Conservation (phyloP, 2,329 filamentous ascomycete genomes). For the Exserohilum turcica region DNA sequence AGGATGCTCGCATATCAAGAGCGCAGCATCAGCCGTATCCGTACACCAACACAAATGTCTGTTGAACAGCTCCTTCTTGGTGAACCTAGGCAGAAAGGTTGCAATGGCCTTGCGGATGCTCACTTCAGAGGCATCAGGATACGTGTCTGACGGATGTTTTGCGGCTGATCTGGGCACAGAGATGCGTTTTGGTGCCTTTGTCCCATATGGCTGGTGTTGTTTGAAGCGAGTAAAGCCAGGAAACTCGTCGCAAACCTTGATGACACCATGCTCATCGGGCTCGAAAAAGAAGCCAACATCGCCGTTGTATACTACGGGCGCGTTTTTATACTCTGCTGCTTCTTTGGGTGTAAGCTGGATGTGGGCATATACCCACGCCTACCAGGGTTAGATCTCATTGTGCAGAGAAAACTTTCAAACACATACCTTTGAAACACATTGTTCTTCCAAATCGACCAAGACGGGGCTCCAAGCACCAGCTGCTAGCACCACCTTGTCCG, state of each 20-base stretch:
- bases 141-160: slow-evolving; percentile 51
- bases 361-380: slow-evolving; percentile 61
- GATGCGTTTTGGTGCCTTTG: slow-evolving; percentile 56
- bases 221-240: slow-evolving; percentile 54
- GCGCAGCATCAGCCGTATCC: slow-evolving; percentile 66
- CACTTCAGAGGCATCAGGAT: slow-evolving; percentile 54
- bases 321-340: slow-evolving; percentile 53
- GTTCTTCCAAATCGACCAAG: slow-evolving; percentile 37
- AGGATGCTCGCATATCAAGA: slow-evolving; percentile 62
- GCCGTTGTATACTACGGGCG: slow-evolving; percentile 62
- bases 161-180: slow-evolving; percentile 57
- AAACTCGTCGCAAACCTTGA: slow-evolving; percentile 63
- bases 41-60: slow-evolving; percentile 64
- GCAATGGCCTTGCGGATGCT: slow-evolving; percentile 42
- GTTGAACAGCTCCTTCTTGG: slow-evolving; percentile 49
- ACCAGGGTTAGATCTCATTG: background rate
- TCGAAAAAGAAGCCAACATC: slow-evolving; percentile 59
- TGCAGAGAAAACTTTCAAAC: background rate
- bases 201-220: slow-evolving; percentile 51
- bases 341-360: slow-evolving; percentile 58
- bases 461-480: slow-evolving; percentile 43
- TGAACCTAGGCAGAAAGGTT: slow-evolving; percentile 52
- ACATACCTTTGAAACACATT: slow-evolving; percentile 59
- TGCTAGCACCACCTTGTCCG: slow-evolving; percentile 53
- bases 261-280: slow-evolving; percentile 52